Conservation (phyloP, 305 asterid species). For the Plantago coronopus region DNA sequence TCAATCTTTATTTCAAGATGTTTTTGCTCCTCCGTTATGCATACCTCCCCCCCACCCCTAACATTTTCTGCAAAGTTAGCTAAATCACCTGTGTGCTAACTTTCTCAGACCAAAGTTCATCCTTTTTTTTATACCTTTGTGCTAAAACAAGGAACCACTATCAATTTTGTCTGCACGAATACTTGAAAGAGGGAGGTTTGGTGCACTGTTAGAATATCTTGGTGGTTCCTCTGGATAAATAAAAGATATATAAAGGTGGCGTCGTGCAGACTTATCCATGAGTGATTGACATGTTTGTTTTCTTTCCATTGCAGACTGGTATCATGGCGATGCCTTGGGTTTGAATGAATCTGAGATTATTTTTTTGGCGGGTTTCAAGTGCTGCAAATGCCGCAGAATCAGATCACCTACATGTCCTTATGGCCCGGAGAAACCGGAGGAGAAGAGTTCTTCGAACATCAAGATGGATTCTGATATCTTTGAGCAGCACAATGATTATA, state of each 20-base stretch:
- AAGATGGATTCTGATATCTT: conserved; percentile 30
- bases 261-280: neutral
- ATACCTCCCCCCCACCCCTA: too few relatives aligned
- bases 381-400: conserved; percentile 84
- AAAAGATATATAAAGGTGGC: neutral
- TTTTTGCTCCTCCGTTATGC: neutral
- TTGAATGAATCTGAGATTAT: conserved; percentile 66
- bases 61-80: too few relatives aligned
- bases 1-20: conserved; percentile 19
- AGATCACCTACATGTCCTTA: conserved; percentile 76
- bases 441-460: too few relatives aligned
- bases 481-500: conserved; percentile 25
- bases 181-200: neutral
- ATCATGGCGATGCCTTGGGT: conserved; percentile 83
- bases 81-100: too few relatives aligned
- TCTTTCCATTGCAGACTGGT: conserved; percentile 68
- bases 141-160: too few relatives aligned
- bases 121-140: too few relatives aligned
- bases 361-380: conserved; percentile 67
- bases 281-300: conserved; percentile 24
- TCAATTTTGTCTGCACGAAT: too few relatives aligned
- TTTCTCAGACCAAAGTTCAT: too few relatives aligned
- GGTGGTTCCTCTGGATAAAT: neutral
- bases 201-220: neutral
- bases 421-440: neutral